Conservation (phyloP, 2,329 filamentous ascomycete species). For the Lasiodiplodia sp. region DNA sequence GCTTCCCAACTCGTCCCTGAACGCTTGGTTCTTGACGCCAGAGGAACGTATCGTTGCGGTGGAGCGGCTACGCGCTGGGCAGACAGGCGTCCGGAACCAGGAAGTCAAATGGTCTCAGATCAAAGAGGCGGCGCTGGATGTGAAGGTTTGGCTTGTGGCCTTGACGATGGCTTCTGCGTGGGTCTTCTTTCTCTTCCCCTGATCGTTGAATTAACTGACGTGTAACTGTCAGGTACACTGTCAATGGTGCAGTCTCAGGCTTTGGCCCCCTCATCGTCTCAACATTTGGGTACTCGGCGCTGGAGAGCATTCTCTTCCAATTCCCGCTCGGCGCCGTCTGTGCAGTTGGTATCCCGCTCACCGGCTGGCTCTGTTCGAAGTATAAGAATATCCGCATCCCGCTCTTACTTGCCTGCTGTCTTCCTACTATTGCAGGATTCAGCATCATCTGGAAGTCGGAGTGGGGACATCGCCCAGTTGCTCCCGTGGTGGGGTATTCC, state of each 20-base stretch:
- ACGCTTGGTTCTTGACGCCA: slow-evolving; percentile 69
- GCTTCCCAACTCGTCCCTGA: slow-evolving; percentile 69
- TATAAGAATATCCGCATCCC: slow-evolving; percentile 70
- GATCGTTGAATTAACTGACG: neutral
- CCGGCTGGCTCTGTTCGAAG: slow-evolving; percentile 68
- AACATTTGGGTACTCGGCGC: slow-evolving; percentile 70
- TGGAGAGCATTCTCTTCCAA: slow-evolving; percentile 74
- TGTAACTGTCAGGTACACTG: slow-evolving; percentile 48
- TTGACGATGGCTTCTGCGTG: slow-evolving; percentile 75
- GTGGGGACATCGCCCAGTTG: slow-evolving; percentile 68
- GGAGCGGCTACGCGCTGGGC: slow-evolving; percentile 67
- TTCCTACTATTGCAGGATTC: slow-evolving; percentile 78
- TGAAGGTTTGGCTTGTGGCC: slow-evolving; percentile 69
- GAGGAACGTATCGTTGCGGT: slow-evolving; percentile 71
- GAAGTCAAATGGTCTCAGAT: slow-evolving; percentile 67
- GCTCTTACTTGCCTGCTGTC: slow-evolving; percentile 70
- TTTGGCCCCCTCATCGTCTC: slow-evolving; percentile 76
- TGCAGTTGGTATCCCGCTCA: slow-evolving; percentile 69
- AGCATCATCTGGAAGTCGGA: slow-evolving; percentile 74
- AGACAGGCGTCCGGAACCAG: slow-evolving; percentile 69
- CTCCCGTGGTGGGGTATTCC: slow-evolving; percentile 74
- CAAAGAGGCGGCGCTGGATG: slow-evolving; percentile 63
- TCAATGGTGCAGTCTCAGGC: slow-evolving; percentile 74
- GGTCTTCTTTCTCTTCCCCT: neutral
- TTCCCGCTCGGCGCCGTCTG: slow-evolving; percentile 75